A percentile compares a stretch with the other conserved stretches of the same genome.
Evolutionary conservation across 2,329 filamentous ascomycete genomes (phyloP).

Genomic region (Lachnellula subtilissima): DNA sequence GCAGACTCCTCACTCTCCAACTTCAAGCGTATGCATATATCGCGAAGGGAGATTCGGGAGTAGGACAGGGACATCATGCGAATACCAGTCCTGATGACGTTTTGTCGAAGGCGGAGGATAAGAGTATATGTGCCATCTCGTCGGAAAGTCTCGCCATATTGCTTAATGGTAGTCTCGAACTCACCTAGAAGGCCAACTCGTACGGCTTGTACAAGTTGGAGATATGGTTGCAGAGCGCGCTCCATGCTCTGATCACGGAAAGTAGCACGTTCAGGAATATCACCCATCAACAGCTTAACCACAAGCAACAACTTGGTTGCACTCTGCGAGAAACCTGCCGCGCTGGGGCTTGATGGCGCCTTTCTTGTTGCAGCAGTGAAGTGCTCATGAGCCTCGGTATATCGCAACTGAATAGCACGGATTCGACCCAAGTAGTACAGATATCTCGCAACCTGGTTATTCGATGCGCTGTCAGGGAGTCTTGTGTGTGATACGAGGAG

Average conservation of each 20-base stretch:
- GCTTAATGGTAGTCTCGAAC: conserved; percentile 81
- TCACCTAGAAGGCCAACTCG: conserved; percentile 94
- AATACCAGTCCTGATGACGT: conserved; percentile 98
- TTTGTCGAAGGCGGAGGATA: conserved; percentile 90
- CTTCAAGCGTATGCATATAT: conserved; percentile 93
- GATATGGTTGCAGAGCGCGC: conserved; percentile 83
- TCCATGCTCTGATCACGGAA: conserved; percentile 90
- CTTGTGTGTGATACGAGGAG: conserved; percentile 92
- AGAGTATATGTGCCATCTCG: conserved; percentile 93
- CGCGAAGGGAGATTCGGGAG: conserved; percentile 91
- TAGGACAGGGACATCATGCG: conserved; percentile 99
- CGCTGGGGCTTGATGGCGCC: conserved; percentile 82
- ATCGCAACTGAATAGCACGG: conserved; percentile 90
- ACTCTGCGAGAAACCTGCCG: conserved; percentile 90
- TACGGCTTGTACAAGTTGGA: conserved; percentile 89
- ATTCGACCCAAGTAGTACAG: conserved; percentile 97
- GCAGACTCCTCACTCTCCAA: conserved; percentile 94
- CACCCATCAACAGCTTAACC: conserved; percentile 95
- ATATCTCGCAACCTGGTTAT: conserved; percentile 97
- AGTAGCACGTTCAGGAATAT: conserved; percentile 90
- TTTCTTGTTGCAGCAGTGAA: conserved; percentile 91
- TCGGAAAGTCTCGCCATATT: conserved; percentile 79
- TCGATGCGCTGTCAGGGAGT: conserved; percentile 89
- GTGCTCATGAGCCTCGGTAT: conserved; percentile 95
- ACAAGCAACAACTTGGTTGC: conserved; percentile 95